Conservation (phyloP, 768 basidiomycete species). For the Rossbeevera mucosa region DNA sequence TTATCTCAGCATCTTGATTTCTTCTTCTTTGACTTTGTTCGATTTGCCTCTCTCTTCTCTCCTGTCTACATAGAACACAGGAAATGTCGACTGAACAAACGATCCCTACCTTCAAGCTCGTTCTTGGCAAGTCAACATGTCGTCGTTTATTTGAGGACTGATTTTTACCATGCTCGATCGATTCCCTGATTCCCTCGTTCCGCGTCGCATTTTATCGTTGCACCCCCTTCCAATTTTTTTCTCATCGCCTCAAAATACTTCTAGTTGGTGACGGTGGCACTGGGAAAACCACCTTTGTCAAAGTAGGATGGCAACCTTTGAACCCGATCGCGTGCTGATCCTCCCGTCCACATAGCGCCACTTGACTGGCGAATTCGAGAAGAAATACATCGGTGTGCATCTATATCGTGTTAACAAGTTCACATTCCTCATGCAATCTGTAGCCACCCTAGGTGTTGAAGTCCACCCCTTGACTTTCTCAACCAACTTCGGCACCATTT, state of each 20-base stretch:
- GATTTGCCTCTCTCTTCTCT: conserved; percentile 15
- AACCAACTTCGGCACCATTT: conserved; percentile 98
- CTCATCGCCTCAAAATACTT: conserved; percentile 4
- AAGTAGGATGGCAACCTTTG: conserved; percentile 47
- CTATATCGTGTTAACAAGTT: conserved; percentile 8
- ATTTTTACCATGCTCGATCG: conserved; percentile 46
- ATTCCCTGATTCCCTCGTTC: conserved; percentile 33
- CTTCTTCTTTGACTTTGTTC: conserved; percentile 26
- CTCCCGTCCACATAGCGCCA: conserved; percentile 62
- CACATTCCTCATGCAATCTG: conserved; percentile 10
- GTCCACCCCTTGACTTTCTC: conserved; percentile 94
- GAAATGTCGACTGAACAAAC: conserved; percentile 36
- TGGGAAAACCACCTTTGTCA: conserved; percentile 98
- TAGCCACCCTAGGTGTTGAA: conserved; percentile 99
- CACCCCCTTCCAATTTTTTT: neutral
- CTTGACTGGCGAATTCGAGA: conserved; percentile 99
- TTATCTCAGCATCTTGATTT: conserved; percentile 36
- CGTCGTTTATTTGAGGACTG: conserved; percentile 12
- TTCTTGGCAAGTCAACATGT: conserved; percentile 68
- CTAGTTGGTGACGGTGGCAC: conserved; percentile 95
- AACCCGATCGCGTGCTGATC: conserved; percentile 58
- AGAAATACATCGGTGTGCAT: conserved; percentile 93
- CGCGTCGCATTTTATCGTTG: conserved; percentile 10
- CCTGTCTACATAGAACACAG: conserved; percentile 21
- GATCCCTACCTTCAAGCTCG: conserved; percentile 96